These are phyloP conservation scores for Nicotiana attenuata DNA, from an alignment of 257 asterid genomes.

Conservation along the genomic window DNA sequence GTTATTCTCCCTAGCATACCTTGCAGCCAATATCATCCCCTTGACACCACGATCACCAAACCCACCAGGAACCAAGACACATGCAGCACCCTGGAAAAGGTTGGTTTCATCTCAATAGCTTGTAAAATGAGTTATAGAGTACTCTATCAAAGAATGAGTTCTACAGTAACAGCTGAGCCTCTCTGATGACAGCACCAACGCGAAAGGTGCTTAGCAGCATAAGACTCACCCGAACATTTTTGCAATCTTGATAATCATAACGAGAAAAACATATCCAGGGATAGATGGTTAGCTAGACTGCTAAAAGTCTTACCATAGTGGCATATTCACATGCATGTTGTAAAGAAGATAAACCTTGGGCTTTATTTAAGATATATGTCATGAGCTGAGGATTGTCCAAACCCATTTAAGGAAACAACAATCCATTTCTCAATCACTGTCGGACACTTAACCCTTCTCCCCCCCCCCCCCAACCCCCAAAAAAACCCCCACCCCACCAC, in stretches of 20 bases:
- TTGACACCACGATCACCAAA: slow-evolving; percentile 96
- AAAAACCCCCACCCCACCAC: no score
- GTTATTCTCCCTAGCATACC: slow-evolving; percentile 80
- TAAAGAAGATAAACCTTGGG: not conserved
- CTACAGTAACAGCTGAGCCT: not conserved
- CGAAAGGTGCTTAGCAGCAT: not conserved
- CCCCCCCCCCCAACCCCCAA: no score
- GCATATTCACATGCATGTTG: not conserved
- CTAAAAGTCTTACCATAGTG: not conserved
- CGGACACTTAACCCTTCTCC: no score
- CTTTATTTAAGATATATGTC: not conserved
- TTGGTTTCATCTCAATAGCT: slow-evolving; percentile 2
- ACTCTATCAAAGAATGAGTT: not conserved
- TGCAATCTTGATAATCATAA: not conserved
- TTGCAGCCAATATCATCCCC: slow-evolving; percentile 98
- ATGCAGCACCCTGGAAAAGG: slow-evolving; percentile 62
- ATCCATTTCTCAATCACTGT: no score
- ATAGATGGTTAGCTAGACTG: not conserved
- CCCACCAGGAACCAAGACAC: slow-evolving; percentile 98
- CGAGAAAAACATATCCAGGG: not conserved
- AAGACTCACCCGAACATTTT: not conserved
- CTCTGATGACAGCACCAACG: not conserved
- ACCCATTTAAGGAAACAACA: no score
- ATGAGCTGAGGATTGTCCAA: no score
- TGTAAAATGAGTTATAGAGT: not conserved